Conservation (phyloP, 2,329 filamentous ascomycete genomes). For the Talaromyces albobiverticillius region DNA sequence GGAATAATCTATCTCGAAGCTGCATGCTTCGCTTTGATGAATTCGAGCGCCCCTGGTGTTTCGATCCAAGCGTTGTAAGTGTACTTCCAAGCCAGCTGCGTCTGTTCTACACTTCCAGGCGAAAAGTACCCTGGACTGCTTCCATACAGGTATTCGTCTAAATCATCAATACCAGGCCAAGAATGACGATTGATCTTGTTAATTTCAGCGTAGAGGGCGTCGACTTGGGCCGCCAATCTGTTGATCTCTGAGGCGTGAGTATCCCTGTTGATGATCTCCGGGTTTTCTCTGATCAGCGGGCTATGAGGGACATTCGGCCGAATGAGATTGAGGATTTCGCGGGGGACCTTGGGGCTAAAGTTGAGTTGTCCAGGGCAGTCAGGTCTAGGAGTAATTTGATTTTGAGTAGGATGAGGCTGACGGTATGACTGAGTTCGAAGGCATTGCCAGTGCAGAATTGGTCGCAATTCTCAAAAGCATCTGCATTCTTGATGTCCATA, state of each 20-base stretch:
- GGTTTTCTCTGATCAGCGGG: slow-evolving; percentile 21
- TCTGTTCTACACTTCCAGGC: slow-evolving; percentile 18
- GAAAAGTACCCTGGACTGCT: slow-evolving; percentile 6
- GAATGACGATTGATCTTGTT: slow-evolving; percentile 24
- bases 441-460: slow-evolving; percentile 14
- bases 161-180: slow-evolving; percentile 23
- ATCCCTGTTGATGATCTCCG: slow-evolving; percentile 17
- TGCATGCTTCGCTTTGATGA: slow-evolving; percentile 16
- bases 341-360: slow-evolving; percentile 21
- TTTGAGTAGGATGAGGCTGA: slow-evolving; percentile 35
- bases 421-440: slow-evolving; percentile 17
- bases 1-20: background rate
- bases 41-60: slow-evolving; percentile 24
- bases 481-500: slow-evolving; percentile 37
- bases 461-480: slow-evolving; percentile 40
- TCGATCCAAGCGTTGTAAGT: slow-evolving; percentile 26
- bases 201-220: slow-evolving; percentile 20
- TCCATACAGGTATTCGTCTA: slow-evolving; percentile 20
- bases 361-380: slow-evolving; percentile 23
- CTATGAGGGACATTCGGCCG: slow-evolving; percentile 20
- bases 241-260: slow-evolving; percentile 18
- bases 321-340: slow-evolving; percentile 28
- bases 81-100: slow-evolving; percentile 22
- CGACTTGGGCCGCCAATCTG: slow-evolving; percentile 24
- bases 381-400: slow-evolving; percentile 35